Evolutionary conservation across 2,329 filamentous ascomycete genomes (phyloP), one percentile per base, ranked within the genome.

Genomic region (Rhynchosporium graminicola): DNA sequence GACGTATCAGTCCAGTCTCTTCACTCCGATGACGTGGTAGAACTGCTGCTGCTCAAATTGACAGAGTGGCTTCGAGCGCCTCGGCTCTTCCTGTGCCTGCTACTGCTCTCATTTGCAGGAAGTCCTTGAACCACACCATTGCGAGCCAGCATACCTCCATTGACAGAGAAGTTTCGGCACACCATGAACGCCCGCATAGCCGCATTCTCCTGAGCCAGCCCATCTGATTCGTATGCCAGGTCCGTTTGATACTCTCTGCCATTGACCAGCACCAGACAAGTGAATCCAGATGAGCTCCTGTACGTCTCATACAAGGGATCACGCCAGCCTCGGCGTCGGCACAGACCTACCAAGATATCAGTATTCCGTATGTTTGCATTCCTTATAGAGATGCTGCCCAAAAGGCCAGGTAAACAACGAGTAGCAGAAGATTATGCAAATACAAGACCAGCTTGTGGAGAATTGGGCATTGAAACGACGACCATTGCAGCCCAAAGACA

Each of bases 171-270:
- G 82, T 97, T 97, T 68, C 92, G 89, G 82, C 94, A 97, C 69
- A 97, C 95, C 86, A 97, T 94, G 78, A 97, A 98, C 62, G 94
- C 94, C 66, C 92, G 90, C 85, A 96, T 96, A 64, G 94, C 94
- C 31, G 94, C 94, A 72, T 94, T 95, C 77, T 98, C 93, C 74
- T 92, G 91, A 52, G 94, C 94, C 68, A 96, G 82, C 55, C 85
- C 81, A 75, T 94, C 90, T 66, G 89, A 90, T 75, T 90, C 87
- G 79, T 95, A 96, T 67, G 88, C 85, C 43, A 90, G 84, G 76
- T 97, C 92, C 48, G 93, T 97, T 76, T 93, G 91, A 80, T 97
- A 98, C 80, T 97, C 92, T 74, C 94, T 90, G 71, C 96, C 96
- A 80, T 98, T 97, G 75, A 98, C 94, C 67, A 95, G 85, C 62